Base-by-base conservation (phyloP, 179 eudicot genomes). In the Spergularia azorica region DNA sequence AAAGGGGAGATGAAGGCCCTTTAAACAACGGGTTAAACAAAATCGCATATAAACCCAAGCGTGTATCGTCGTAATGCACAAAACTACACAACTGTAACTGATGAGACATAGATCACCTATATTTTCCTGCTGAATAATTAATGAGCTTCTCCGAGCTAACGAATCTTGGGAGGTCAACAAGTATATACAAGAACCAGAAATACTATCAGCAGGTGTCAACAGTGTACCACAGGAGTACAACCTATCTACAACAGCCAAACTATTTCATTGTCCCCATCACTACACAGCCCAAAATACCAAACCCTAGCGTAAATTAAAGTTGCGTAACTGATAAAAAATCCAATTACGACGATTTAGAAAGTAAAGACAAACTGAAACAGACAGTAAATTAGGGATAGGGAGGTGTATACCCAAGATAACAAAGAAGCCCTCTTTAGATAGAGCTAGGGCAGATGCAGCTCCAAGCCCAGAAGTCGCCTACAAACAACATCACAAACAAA, bases 401-500 rank as follows among this genome's bases (percentile, higher is more conserved):
- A 26, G 50, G 36, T 12, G 6, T 36, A 56, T 85, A 95, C 98
- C 94, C 62, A 95, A 81, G 76, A 95, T 87, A 73, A 95, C 93
- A 43, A 70, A 87, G 83, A 87, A 92, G 32, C 94, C 96, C 76
- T 91, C 88, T 81, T 79, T 84, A 10, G 97, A 84, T 39, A 95
- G 90, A 67, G 89, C 88, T 79, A 82, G 78, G 26, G 94, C 92
- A 63, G 92, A 86, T 59, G 94, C 96, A 62, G 94, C 96, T 69
- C 98, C 98, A 70, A 95, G 84, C 51, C 97, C 97, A 55, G 98
- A 95, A 18, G 96, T 87, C 9, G 96, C 97, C 96, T 92, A 77
- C 77, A 82, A 69, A 58, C 69, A 70, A 14, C 18, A 68, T 61
- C 9, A 21, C 36, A 74, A 50, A 62, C 13, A 17, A 43, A 41